Percentiles rank a stretch among this genome's conserved stretches.
Evolutionary conservation across 2,329 filamentous ascomycete species (phyloP).

Genomic region (Stachybotrys chlorohalonatus): DNA sequence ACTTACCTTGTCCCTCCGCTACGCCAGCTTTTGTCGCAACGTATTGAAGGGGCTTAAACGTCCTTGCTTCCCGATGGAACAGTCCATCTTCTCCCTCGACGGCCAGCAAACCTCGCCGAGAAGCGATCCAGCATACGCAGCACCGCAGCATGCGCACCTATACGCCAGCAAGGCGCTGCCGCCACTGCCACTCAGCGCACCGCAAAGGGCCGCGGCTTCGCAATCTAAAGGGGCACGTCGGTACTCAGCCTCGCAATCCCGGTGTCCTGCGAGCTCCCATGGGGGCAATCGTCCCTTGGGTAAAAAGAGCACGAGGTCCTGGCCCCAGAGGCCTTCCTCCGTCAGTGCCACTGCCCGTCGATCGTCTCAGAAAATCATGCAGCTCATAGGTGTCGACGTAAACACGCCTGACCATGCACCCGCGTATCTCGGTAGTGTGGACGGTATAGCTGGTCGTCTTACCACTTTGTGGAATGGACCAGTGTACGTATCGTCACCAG

Average conservation of each 20-base stretch:
- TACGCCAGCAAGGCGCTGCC: slow-evolving; percentile 12
- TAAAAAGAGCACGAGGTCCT: not conserved
- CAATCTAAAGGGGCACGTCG: not conserved
- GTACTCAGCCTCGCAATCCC: not conserved
- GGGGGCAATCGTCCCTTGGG: not conserved
- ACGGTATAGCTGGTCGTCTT: not conserved
- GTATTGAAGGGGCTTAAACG: not conserved
- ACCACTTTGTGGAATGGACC: not conserved
- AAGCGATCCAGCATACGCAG: slow-evolving; percentile 1
- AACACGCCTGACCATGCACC: slow-evolving; percentile 10
- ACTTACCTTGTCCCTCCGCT: not conserved
- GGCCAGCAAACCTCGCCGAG: not conserved
- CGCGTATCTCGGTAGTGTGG: not conserved
- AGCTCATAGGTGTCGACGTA: slow-evolving; percentile 32
- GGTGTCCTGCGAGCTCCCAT: not conserved
- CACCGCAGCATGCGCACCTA: slow-evolving; percentile 3
- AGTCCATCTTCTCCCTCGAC: not conserved
- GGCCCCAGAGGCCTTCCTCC: not conserved
- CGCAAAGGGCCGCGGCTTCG: not conserved
- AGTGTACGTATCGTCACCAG: too few relatives aligned
- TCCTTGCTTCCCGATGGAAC: not conserved
- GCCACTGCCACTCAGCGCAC: slow-evolving; percentile 6
- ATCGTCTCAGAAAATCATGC: slow-evolving; percentile 29
- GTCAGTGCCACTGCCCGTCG: slow-evolving; percentile 9
- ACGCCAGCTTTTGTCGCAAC: not conserved